These are phyloP conservation scores for Yamadazyma membranifaciens DNA, from an alignment of 1,139 yeast species.

Conservation along the genomic window DNA sequence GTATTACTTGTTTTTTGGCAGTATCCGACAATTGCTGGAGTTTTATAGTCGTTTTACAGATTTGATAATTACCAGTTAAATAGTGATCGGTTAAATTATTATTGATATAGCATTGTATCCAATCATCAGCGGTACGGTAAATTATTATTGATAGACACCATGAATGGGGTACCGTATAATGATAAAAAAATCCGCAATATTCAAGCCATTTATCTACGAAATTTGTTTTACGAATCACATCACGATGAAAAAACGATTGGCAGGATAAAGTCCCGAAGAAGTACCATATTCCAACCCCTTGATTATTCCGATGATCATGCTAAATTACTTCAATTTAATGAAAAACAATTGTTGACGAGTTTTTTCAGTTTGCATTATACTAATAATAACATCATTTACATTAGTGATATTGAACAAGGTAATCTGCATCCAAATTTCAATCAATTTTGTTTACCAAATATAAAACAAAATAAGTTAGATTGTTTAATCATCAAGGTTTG, in stretches of 20 bases:
- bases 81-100: too few species aligned
- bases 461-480: constrained; percentile 11
- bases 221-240: constrained; percentile 7
- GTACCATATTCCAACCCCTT: constrained; percentile 6
- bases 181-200: constrained; percentile 16
- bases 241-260: neutral
- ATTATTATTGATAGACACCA: neutral
- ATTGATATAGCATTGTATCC: too few species aligned
- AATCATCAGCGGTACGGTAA: neutral
- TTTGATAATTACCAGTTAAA: too few species aligned
- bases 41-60: too few species aligned
- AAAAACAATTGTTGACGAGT: constrained; percentile 22
- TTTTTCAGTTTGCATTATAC: constrained; percentile 28
- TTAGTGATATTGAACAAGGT: constrained; percentile 32
- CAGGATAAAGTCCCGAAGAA: constrained; percentile 5
- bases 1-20: too few species aligned
- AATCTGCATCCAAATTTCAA: constrained; percentile 33
- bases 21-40: too few species aligned
- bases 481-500: constrained; percentile 25
- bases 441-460: constrained; percentile 25
- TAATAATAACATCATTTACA: constrained; percentile 23
- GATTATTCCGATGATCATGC: constrained; percentile 10
- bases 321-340: constrained; percentile 11
- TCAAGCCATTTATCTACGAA: constrained; percentile 10
- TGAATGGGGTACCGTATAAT: constrained; percentile 5